A percentile compares a stretch with the other conserved stretches of the same genome.
Conservation (phyloP, 2,329 filamentous ascomycete species). For the Phaeosphaeria sp. region DNA sequence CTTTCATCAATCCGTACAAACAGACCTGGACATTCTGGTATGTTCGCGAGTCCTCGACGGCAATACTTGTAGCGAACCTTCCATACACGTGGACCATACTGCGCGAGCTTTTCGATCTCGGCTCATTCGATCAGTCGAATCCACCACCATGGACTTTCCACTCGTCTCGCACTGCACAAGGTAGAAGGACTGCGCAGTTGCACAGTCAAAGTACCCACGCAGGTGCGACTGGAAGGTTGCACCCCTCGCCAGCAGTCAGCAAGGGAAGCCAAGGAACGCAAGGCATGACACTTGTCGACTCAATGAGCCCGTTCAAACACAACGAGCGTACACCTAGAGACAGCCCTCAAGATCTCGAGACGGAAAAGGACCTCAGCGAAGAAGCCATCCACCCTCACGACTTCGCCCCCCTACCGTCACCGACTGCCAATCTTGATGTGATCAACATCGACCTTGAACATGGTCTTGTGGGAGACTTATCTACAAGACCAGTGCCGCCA, state of each 20-base stretch:
- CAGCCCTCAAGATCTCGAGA: slow-evolving; percentile 16
- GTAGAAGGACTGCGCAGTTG: slow-evolving; percentile 24
- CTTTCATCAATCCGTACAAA: slow-evolving; percentile 32
- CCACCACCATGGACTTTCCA: slow-evolving; percentile 42
- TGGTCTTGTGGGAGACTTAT: neutral
- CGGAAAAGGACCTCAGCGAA: slow-evolving; percentile 13
- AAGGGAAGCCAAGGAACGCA: slow-evolving; percentile 13
- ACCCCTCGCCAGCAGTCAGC: slow-evolving; percentile 9
- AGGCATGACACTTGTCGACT: slow-evolving; percentile 22
- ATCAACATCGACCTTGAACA: slow-evolving; percentile 18
- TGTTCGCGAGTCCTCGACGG: slow-evolving; percentile 36
- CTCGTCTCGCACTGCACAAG: slow-evolving; percentile 32
- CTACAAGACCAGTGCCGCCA: slow-evolving; percentile 9
- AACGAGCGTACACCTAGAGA: slow-evolving; percentile 3
- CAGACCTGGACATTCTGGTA: slow-evolving; percentile 43
- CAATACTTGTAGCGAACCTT: slow-evolving; percentile 57
- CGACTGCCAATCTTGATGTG: slow-evolving; percentile 1
- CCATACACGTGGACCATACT: slow-evolving; percentile 60
- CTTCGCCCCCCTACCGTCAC: slow-evolving; percentile 15
- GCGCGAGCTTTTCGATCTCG: slow-evolving; percentile 54
- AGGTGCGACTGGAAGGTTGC: slow-evolving; percentile 10
- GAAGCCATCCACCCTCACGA: slow-evolving; percentile 20
- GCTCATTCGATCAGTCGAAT: slow-evolving; percentile 36
- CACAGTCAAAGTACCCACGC: slow-evolving; percentile 15
- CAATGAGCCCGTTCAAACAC: slow-evolving; percentile 13